Evolutionary conservation across 768 basidiomycete genomes (phyloP).

Genomic region (Steccherinum ochraceum): DNA sequence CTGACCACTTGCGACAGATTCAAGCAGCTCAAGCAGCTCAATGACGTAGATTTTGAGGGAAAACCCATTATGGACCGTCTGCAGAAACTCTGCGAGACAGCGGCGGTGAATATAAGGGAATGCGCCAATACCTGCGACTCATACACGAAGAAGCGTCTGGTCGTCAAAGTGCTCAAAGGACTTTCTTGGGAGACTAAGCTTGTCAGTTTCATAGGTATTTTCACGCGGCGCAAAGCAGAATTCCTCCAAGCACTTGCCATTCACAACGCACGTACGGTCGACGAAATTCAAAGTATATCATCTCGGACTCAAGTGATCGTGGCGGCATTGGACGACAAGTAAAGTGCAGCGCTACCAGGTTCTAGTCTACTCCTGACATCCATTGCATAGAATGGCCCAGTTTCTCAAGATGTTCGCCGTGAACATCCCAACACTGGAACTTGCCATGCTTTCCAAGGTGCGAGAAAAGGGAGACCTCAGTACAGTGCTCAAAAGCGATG

Average conservation of each 20-base stretch:
- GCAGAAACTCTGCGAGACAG: conserved; percentile 21
- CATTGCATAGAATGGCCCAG: neutral
- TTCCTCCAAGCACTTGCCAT: conserved; percentile 24
- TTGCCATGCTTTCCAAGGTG: conserved; percentile 8
- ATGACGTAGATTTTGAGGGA: conserved; percentile 24
- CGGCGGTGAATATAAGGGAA: conserved; percentile 23
- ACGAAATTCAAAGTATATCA: conserved; percentile 5
- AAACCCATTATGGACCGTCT: conserved; percentile 28
- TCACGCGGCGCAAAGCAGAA: conserved; percentile 18
- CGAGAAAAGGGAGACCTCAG: conserved; percentile 17
- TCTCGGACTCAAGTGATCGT: conserved; percentile 13
- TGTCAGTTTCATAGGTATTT: conserved; percentile 17
- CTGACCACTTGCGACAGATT: conserved; percentile 18
- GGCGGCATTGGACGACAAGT: neutral
- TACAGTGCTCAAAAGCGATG: conserved; percentile 12
- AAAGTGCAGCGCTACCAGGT: neutral
- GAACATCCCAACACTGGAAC: conserved; percentile 10
- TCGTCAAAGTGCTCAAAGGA: conserved; percentile 23
- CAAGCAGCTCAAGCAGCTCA: conserved; percentile 23
- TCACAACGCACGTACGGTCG: conserved; percentile 20
- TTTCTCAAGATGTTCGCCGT: conserved; percentile 3
- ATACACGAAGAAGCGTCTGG: conserved; percentile 23
- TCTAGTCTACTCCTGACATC: neutral
- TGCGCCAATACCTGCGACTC: conserved; percentile 29
- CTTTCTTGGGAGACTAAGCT: conserved; percentile 23